Base-by-base conservation (phyloP, 257 asterid genomes). In the Forsythia viridissima region DNA sequence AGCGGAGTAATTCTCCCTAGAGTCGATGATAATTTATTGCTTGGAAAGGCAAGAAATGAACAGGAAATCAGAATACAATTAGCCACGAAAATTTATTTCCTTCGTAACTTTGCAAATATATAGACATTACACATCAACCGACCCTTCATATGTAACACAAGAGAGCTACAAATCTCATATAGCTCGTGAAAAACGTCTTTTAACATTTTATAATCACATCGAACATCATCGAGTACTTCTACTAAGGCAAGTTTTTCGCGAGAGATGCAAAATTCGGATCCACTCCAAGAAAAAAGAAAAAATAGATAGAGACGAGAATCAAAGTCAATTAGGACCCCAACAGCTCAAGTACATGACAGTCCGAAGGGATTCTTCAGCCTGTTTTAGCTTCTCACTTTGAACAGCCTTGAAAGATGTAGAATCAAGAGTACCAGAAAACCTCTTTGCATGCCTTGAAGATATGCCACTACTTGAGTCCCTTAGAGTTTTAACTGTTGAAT, bases 331-430 rank as follows among this genome's bases (percentile, higher is more conserved):
- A 68, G 89, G 95, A 41, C 92, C 95, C 97, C 95, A 92, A 70
- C 90, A 92, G 75, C 89, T 92, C 83, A 92, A 77, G 86, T 84
- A 92, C 92, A 90, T 87, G 82, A 90, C 90, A 1, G 83, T 88
- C 73, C 92, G 78, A 4, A 90, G 81, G 36, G 97, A 89, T 43
- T 92, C 94, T 76, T 92, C 93, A 2, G 88, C 83, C 41, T 73
- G 85, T 75, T 83, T 90, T 2, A 70, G 44, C 82, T 82, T 84
- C 67, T 85, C 85, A 36, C 57, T 40, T 77, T 43, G 72, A 39
- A 82, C 80, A 40, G 76, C 76, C 42, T 76, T 72, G 11, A 80
- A 18, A 11, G 76, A 55, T 0, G 86, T 51, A 67, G 88, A 73
- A 42, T 83, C 90, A 59, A 79, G 5, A 3, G 78, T 83, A 70